Evolutionary conservation across 2,329 filamentous ascomycete species (phyloP).

Genomic region (Cladophialophora carrionii): DNA sequence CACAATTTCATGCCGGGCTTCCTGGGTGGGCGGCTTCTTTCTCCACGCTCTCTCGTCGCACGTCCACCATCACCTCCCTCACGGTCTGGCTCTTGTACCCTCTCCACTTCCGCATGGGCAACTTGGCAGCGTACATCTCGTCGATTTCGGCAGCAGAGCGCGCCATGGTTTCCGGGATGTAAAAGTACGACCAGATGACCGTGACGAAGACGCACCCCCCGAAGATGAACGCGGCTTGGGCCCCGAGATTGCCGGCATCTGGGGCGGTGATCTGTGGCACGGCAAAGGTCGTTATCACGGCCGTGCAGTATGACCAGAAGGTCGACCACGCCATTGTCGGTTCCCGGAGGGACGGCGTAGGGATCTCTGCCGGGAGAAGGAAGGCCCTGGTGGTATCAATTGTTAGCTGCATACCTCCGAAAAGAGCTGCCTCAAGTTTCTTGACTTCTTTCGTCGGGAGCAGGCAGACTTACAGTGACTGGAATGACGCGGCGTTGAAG

Average conservation of each 20-base stretch:
- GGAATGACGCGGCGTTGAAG: conserved; percentile 46
- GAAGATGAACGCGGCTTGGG: conserved; percentile 41
- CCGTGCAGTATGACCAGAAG: conserved; percentile 45
- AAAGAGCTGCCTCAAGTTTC: not conserved
- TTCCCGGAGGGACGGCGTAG: conserved; percentile 48
- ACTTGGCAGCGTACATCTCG: conserved; percentile 40
- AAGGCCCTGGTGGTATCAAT: conserved; percentile 30
- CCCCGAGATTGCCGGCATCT: conserved; percentile 38
- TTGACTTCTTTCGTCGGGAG: not conserved
- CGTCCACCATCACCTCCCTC: not conserved
- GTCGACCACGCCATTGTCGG: conserved; percentile 50
- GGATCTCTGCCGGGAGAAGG: conserved; percentile 49
- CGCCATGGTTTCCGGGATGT: conserved; percentile 38
- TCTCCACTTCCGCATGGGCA: conserved; percentile 39
- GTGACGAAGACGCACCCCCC: conserved; percentile 36
- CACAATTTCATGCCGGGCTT: no score
- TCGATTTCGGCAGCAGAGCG: conserved; percentile 42
- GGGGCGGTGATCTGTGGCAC: conserved; percentile 44
- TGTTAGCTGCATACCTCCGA: not conserved
- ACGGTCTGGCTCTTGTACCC: conserved; percentile 10
- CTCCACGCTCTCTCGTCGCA: not conserved
- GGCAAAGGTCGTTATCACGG: conserved; percentile 45
- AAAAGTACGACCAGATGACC: conserved; percentile 36
- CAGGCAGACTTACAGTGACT: conserved; percentile 41
- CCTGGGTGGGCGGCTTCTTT: not conserved